Base-by-base conservation (phyloP, 2,329 filamentous ascomycete species). In the Aspergillus melleus region DNA sequence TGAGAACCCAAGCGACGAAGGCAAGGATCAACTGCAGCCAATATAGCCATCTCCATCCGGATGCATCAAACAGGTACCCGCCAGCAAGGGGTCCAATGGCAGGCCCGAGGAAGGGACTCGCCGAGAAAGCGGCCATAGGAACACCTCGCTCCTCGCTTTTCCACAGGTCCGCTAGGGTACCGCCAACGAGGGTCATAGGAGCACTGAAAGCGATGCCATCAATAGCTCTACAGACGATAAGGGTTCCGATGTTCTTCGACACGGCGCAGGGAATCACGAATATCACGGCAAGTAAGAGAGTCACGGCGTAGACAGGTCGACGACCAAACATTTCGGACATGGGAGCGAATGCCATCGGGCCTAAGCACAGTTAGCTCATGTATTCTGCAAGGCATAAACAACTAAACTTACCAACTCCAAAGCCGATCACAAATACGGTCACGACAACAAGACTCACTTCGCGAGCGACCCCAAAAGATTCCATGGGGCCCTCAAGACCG, bases 191-290 rank as follows among this genome's bases (percentile, higher is more conserved):
- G 0, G 91, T 94, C 89, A 96, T 94, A 2, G 91, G 91, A 0
- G 91, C 91, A 11, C 89, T 92, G 72, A 94, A 94, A 6, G 90
- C 90, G 58, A 95, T 91, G 50, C 91, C 91, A 63, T 92, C 91
- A 60, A 96, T 90, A 50, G 87, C 80, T 62, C 91, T 86, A 71
- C 88, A 91, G 26, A 91, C 87, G 6, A 96, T 80, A 8, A 96
- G 83, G 0, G 91, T 95, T 22, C 77, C 83, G 30, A 93, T 90
- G 66, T 94, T 95, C 67, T 88, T 81, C 4, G 91, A 81, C 0
- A 94, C 85, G 1, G 91, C 91, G 64, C 90, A 91, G 1, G 91
- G 91, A 60, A 96, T 90, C 64, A 91, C 84, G 76, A 95, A 95
- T 52, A 95, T 76, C 29, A 93, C 86, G 2, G 91, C 90, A 0